phyloP scores from a whole-genome alignment of 192 early-diverging fungal species.

The Rhizophagus clarus region DNA sequence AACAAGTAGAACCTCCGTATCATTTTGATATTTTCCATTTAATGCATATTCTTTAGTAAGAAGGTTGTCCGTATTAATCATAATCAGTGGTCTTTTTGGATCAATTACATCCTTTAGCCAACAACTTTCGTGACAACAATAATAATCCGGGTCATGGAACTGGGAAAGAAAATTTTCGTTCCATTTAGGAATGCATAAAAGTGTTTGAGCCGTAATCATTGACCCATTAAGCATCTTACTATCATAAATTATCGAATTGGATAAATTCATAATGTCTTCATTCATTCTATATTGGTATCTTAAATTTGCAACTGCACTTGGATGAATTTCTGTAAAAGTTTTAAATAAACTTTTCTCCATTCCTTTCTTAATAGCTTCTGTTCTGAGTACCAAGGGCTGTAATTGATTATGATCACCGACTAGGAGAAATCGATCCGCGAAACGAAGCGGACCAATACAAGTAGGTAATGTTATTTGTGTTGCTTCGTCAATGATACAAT shows the following conservation, averaged over 20 bases:
- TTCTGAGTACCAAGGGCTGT: constrained; percentile 78
- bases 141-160: background rate
- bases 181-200: constrained; percentile 45
- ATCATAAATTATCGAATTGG: constrained; percentile 84
- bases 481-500: constrained; percentile 96
- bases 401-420: constrained; percentile 97
- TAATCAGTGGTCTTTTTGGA: constrained; percentile 69
- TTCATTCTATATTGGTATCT: constrained; percentile 94
- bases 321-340: constrained; percentile 78
- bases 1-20: constrained; percentile 68
- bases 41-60: constrained; percentile 61
- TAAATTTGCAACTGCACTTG: constrained; percentile 71
- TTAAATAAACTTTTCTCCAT: constrained; percentile 77
- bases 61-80: constrained; percentile 80
- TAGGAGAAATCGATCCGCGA: constrained; percentile 81
- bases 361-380: constrained; percentile 56
- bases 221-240: constrained; percentile 76
- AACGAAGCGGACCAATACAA: constrained; percentile 85
- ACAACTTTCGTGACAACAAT: constrained; percentile 36
- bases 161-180: constrained; percentile 33
- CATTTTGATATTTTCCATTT: constrained; percentile 66
- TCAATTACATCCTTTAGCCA: constrained; percentile 72
- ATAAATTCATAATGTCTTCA: constrained; percentile 81
- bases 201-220: constrained; percentile 58
- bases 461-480: constrained; percentile 92